Percentiles rank a stretch among this genome's conserved stretches.
phyloP scores from a whole-genome alignment of 345 rosid species.

The Mercurialis annua region DNA sequence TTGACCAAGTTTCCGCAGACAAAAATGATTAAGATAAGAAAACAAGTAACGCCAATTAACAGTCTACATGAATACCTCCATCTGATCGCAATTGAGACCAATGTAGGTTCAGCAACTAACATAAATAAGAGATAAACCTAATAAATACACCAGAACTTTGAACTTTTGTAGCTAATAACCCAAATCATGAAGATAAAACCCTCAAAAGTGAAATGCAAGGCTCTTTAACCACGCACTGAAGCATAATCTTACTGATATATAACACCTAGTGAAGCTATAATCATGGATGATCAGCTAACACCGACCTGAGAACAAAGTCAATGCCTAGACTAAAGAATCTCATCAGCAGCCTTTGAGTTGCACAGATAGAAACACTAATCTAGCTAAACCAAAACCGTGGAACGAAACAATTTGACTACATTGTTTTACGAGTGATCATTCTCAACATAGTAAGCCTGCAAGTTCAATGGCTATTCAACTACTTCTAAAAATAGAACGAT shows the following conservation, averaged over 20 bases:
- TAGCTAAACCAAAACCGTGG: background rate
- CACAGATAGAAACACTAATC: background rate
- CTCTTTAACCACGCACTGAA: background rate
- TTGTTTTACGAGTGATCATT: background rate
- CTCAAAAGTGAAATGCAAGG: background rate
- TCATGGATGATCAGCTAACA: background rate
- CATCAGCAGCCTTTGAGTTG: background rate
- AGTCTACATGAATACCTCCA: background rate
- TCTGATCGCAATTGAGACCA: background rate
- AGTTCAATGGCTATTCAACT: background rate
- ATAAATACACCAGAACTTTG: background rate
- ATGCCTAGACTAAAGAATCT: background rate
- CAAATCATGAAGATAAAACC: background rate
- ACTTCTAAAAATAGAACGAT: conserved; percentile 8
- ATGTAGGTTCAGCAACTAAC: background rate
- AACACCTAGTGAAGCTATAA: background rate
- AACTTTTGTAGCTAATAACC: background rate
- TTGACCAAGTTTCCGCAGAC: background rate
- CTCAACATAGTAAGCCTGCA: background rate
- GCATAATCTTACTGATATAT: background rate
- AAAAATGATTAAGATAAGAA: background rate
- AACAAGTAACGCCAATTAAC: background rate
- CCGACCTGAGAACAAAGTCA: background rate
- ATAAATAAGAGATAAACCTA: background rate
- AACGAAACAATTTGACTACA: background rate